Conservation (phyloP, 148 eudicot genomes). For the Fagopyrum tataricum region DNA sequence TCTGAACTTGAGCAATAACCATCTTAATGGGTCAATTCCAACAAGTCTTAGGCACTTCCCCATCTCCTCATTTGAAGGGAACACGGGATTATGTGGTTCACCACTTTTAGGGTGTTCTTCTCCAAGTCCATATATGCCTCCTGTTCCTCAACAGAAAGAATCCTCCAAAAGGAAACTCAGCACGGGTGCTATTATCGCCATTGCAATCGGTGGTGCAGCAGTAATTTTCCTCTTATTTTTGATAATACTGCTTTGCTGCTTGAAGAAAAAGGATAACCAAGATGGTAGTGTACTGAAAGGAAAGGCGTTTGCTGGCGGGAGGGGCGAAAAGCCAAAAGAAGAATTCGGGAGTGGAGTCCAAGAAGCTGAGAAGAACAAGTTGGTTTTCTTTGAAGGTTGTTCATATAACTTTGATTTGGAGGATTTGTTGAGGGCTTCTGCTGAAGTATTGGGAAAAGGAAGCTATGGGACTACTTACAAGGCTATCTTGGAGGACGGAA, state of each 20-base stretch:
- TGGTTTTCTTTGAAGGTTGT: constrained; percentile 72
- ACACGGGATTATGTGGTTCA: constrained; percentile 56
- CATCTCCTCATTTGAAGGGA: constrained; percentile 62
- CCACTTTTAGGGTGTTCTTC: constrained; percentile 51
- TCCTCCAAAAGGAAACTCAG: constrained; percentile 34
- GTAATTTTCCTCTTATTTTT: constrained; percentile 28
- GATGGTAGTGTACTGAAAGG: constrained; percentile 26
- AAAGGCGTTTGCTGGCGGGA: constrained; percentile 40
- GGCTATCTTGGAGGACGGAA: constrained; percentile 86
- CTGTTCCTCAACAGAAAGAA: constrained; percentile 19
- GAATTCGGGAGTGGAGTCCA: constrained; percentile 77
- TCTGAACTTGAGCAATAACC: constrained; percentile 64
- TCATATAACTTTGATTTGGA: constrained; percentile 79
- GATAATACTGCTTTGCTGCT: constrained; percentile 33
- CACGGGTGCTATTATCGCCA: constrained; percentile 38
- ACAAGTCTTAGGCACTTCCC: constrained; percentile 48
- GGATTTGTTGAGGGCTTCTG: constrained; percentile 87
- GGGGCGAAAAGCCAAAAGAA: constrained; percentile 52
- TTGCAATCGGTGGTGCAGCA: constrained; percentile 44
- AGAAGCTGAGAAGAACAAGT: constrained; percentile 65
- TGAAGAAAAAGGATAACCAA: constrained; percentile 35
- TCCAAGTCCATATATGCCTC: constrained; percentile 29
- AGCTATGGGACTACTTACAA: constrained; percentile 81
- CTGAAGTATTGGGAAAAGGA: constrained; percentile 93
- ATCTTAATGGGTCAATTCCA: constrained; percentile 76